These are phyloP conservation scores for Dactylellina cionopaga DNA, from an alignment of 2,329 filamentous ascomycete genomes.

Conservation along the genomic window DNA sequence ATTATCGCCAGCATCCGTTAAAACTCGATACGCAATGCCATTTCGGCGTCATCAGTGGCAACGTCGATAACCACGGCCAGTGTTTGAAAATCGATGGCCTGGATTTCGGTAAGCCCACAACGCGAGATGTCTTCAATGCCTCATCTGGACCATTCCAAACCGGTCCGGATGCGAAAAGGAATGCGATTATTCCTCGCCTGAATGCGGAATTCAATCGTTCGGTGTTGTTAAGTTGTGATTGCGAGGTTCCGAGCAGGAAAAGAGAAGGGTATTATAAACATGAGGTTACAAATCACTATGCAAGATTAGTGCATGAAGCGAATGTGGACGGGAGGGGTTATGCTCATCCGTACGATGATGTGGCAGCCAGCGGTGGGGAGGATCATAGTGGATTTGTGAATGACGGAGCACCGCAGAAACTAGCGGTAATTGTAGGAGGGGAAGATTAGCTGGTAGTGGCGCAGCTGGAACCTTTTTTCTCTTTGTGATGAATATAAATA, in stretches of 20 bases:
- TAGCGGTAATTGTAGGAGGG: constrained; percentile 68
- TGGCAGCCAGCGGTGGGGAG: constrained; percentile 66
- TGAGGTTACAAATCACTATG: constrained; percentile 72
- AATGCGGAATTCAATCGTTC: constrained; percentile 79
- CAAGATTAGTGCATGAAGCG: constrained; percentile 71
- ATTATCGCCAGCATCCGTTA: constrained; percentile 62
- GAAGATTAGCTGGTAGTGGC: neutral
- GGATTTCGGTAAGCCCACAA: constrained; percentile 68
- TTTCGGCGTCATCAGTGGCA: constrained; percentile 67
- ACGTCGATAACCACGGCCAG: constrained; percentile 62
- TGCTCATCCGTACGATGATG: constrained; percentile 78
- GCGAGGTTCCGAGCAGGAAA: constrained; percentile 57
- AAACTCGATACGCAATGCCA: constrained; percentile 73
- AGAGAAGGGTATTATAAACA: constrained; percentile 69
- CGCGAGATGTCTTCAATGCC: constrained; percentile 74
- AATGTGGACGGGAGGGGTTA: constrained; percentile 72
- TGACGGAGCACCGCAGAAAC: constrained; percentile 67
- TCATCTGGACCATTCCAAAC: constrained; percentile 69
- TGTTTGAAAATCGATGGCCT: constrained; percentile 62
- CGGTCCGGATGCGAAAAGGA: constrained; percentile 59
- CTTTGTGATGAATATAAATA: neutral
- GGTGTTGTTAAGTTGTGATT: constrained; percentile 67
- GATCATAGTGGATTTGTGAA: constrained; percentile 73
- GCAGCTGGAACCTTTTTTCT: neutral
- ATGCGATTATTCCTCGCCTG: constrained; percentile 68